Conservation (phyloP, 2,329 filamentous ascomycete species). For the Ophiognomonia clavigignenti-juglandacearum region DNA sequence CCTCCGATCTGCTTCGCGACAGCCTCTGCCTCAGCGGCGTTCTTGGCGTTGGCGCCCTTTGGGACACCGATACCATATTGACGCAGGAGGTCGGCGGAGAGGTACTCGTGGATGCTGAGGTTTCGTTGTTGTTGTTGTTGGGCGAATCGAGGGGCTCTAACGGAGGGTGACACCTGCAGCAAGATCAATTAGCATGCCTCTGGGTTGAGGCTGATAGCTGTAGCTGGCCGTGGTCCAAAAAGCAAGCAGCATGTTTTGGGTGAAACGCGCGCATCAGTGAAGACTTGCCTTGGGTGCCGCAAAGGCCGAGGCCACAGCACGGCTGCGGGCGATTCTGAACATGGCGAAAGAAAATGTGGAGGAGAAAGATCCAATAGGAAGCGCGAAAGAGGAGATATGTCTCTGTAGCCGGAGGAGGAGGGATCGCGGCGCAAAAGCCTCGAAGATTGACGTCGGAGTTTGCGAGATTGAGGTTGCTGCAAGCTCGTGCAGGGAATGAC, state of each 20-base stretch:
- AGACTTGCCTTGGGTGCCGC: constrained; percentile 68
- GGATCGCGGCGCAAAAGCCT: constrained; percentile 8
- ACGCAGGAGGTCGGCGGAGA: constrained; percentile 86
- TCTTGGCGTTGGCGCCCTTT: constrained; percentile 80
- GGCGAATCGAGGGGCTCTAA: constrained; percentile 58
- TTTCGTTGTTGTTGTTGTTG: constrained; percentile 82
- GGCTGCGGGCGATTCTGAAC: constrained; percentile 83
- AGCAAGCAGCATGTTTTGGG: constrained; percentile 16
- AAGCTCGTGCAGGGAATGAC: constrained; percentile 10
- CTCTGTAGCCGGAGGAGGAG: constrained; percentile 8
- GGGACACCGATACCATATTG: constrained; percentile 95
- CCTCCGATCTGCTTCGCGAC: constrained; percentile 86
- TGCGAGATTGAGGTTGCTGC: constrained; percentile 5
- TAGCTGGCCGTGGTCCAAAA: too few relatives aligned
- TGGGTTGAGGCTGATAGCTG: too few relatives aligned
- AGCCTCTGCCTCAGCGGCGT: constrained; percentile 80
- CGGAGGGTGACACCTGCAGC: constrained; percentile 39
- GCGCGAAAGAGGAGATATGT: background rate
- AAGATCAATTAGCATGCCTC: constrained; percentile 21
- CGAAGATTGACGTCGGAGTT: constrained; percentile 12
- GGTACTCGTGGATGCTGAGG: constrained; percentile 97
- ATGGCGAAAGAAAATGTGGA: constrained; percentile 50
- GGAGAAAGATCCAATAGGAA: constrained; percentile 7
- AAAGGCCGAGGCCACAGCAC: constrained; percentile 74
- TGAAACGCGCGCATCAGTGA: constrained; percentile 3